Base-by-base conservation (phyloP, 164 flowering plant genomes). In the Berberis vulgaris region DNA sequence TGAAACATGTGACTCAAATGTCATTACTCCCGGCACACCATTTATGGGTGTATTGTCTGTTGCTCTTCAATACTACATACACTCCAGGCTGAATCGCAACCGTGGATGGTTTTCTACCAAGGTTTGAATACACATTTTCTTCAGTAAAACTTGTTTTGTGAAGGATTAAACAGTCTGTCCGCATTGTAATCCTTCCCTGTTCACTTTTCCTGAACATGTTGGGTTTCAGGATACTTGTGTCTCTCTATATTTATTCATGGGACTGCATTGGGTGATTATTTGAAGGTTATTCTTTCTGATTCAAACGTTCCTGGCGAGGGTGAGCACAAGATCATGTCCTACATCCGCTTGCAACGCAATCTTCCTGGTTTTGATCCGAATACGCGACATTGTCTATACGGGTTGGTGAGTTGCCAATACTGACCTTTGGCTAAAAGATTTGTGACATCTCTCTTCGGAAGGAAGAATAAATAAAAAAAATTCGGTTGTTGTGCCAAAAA, bases 231-330 rank as follows among this genome's bases (percentile, higher is more conserved):
- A 73, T 80, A 72, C 78, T 78, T 79, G 62, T 74, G 52, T 77
- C 69, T 81, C 72, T 82, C 76, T 84, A 72, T 76, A 74, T 82
- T 78, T 84, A 84, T 83, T 88, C 86, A 83, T 74, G 79, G 72
- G 83, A 80, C 78, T 85, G 75, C 84, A 71, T 84, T 87, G 84
- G 87, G 68, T 92, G 80, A 60, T 86, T 86, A 73, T 86, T 86
- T 91, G 90, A 86, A 94, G 99, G 97, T 94, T 81, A 91, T 94
- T 73, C 88, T 94, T 65, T 94, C 99, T 75, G 99, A 94, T 82
- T 71, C 99, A 46, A 94, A 94, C 61, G 97, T 91, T 72, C 97
- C 96, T 72, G 99, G 99, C 58, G 99, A 94, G 79, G 99, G 99
- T 67, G 99, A 94, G 63, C 99, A 94, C 84, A 94, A 94, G 70